Conservation (phyloP, 768 basidiomycete genomes). For the Kwoniella botswanensis region DNA sequence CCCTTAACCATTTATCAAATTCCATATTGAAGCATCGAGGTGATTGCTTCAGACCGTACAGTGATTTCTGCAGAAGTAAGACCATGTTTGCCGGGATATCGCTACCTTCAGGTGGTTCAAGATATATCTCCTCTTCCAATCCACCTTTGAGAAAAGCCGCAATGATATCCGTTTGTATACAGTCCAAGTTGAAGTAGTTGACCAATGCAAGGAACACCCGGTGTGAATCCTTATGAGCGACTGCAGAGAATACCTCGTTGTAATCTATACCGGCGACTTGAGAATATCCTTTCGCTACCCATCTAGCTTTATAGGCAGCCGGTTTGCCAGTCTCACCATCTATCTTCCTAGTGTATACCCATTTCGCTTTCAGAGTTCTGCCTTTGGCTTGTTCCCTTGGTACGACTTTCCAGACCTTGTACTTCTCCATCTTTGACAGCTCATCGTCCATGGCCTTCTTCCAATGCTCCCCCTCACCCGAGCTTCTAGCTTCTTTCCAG, state of each 20-base stretch:
- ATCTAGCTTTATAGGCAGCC: slow-evolving; percentile 33
- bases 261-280: slow-evolving; percentile 27
- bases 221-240: slow-evolving; percentile 23
- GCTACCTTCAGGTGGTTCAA: slow-evolving; percentile 19
- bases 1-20: slow-evolving; percentile 27
- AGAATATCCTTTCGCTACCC: slow-evolving; percentile 28
- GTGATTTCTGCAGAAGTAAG: slow-evolving; percentile 18
- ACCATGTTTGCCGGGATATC: slow-evolving; percentile 12
- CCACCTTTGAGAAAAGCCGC: slow-evolving; percentile 29
- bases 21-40: slow-evolving; percentile 30
- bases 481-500: slow-evolving; percentile 14
- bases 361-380: slow-evolving; percentile 52
- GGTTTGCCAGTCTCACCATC: slow-evolving; percentile 45
- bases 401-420: slow-evolving; percentile 51
- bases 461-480: slow-evolving; percentile 36
- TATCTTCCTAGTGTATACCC: slow-evolving; percentile 57
- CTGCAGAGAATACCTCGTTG: slow-evolving; percentile 28
- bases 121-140: slow-evolving; percentile 18
- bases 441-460: slow-evolving; percentile 47
- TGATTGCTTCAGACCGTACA: slow-evolving; percentile 34
- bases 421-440: slow-evolving; percentile 35
- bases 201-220: slow-evolving; percentile 27
- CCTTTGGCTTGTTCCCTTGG: not conserved
- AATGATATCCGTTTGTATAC: slow-evolving; percentile 25
- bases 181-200: slow-evolving; percentile 19